Evolutionary conservation across 2,329 filamentous ascomycete species (phyloP), one percentile per base, ranked within the genome.

Genomic region (Colletotrichum lini): DNA sequence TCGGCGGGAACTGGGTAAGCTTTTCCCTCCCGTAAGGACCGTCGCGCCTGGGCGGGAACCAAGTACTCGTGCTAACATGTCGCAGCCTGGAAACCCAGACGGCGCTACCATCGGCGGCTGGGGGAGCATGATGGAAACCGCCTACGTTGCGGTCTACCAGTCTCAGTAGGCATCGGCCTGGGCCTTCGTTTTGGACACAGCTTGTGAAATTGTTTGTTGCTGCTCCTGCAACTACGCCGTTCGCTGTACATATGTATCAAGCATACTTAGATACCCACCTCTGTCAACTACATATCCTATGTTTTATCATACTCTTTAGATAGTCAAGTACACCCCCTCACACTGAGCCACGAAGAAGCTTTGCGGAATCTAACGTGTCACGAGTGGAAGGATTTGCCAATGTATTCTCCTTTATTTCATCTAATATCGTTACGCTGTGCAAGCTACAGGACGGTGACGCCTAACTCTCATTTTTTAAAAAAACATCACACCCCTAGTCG

Each of bases 1-100:
- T 87, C 52, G 85, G 85, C 13, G 84, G 84, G 16, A 77, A 77
- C 73, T 85, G 82, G 82, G 82, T 81, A 75, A 78, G 79, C 78
- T 18, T 45, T 42, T 5, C 15, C 47, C 30, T 16, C 26, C 35
- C 26, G 1, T 8, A 8, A 35, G 30, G 30, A 35, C 30, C 30
- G 30, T 35, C 30, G 30, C 30, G 30, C 30, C 30, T 7, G 30
- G 30, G 30, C 1, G 7, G 30, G 30, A 9, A 9, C 30, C 30
- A 10, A 35, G 30, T 35, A 21, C 60, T 47, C 63, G 15, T 15
- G 52, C 52, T 56, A 12, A 59, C 35, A 2, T 35, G 1, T 4
- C 26, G 1, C 15, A 82, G 81, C 76, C 76, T 16, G 81, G 81
- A 4, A 30, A 77, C 54, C 82, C 82, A 1, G 76, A 81, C 70